Base-by-base conservation (phyloP, 1,284 basidiomycete genomes). In the Ustilago trichophora region DNA sequence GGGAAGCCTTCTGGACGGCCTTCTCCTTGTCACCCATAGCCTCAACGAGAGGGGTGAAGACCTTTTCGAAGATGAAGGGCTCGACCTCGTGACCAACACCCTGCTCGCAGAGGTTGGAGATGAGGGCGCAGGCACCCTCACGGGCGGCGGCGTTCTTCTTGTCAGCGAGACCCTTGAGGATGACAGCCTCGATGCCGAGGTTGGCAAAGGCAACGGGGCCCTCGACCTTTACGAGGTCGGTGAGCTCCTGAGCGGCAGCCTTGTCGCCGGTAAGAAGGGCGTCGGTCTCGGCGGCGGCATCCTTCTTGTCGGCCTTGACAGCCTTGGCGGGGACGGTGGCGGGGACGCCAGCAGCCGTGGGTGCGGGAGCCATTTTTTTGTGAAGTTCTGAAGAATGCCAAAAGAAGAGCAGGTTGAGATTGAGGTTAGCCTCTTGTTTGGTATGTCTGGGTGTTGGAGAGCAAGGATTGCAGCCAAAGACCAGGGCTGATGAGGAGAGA, bases 21-120 rank as follows among this genome's bases (percentile, higher is more conserved):
- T 90, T 89, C 85, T 89, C 89, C 87, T 95, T 95, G 86, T 95
- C 92, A 80, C 91, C 92, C 80, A 94, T 92, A 26, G 90, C 83
- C 85, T 98, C 96, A 77, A 95, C 86, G 78, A 98, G 89, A 68
- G 89, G 87, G 63, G 87, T 87, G 83, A 93, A 91, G 74, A 97
- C 86, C 74, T 91, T 80, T 73, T 89, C 87, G 85, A 98, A 91
- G 85, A 98, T 90, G 83, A 85, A 87, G 37, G 94, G 92, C 86
- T 99, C 96, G 72, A 98, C 88, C 69, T 91, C 88, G 83, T 88
- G 89, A 77, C 89, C 85, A 58, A 91, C 86, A 74, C 90, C 91
- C 82, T 88, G 88, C 78, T 90, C 86, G 83, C 92, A 85, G 62
- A 88, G 85, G 67, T 84, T 84, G 59, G 84, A 82, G 77, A 96